Percentiles rank a stretch among this genome's conserved stretches.
Conservation (phyloP, 2,329 filamentous ascomycete genomes). For the Colletotrichum gigasporum region DNA sequence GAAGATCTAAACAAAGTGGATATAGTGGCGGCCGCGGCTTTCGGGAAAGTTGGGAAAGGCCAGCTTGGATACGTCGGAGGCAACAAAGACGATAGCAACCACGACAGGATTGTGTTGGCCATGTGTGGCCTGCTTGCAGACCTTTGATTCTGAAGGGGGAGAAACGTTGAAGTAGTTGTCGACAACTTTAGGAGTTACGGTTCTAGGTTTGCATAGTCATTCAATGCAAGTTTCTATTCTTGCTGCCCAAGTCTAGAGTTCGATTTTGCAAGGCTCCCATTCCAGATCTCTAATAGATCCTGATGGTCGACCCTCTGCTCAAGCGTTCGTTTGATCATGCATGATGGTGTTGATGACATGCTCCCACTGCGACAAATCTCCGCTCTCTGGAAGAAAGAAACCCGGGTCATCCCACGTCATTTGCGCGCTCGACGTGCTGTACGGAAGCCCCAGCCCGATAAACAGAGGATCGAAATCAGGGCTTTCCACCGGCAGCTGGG, state of each 20-base stretch:
- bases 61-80: neutral
- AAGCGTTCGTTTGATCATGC: conserved; percentile 12
- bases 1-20: no score
- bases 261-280: no score
- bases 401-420: conserved; percentile 28
- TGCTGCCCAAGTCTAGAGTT: no score
- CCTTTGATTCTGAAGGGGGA: no score
- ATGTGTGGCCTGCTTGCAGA: neutral
- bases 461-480: conserved; percentile 22
- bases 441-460: conserved; percentile 12
- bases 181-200: no score
- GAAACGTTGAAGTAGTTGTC: no score
- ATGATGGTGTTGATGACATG: conserved; percentile 26
- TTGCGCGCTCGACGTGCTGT: conserved; percentile 23
- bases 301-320: no score
- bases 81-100: neutral
- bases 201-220: neutral
- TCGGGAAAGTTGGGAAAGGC: neutral
- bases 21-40: neutral
- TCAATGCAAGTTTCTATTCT: no score
- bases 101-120: neutral
- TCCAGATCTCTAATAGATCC: no score
- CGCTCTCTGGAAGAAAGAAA: conserved; percentile 12
- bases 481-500: conserved; percentile 10
- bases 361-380: conserved; percentile 22